Evolutionary conservation across 352 stramenopile species (phyloP).

Genomic region (Globisporangium nagaii): DNA sequence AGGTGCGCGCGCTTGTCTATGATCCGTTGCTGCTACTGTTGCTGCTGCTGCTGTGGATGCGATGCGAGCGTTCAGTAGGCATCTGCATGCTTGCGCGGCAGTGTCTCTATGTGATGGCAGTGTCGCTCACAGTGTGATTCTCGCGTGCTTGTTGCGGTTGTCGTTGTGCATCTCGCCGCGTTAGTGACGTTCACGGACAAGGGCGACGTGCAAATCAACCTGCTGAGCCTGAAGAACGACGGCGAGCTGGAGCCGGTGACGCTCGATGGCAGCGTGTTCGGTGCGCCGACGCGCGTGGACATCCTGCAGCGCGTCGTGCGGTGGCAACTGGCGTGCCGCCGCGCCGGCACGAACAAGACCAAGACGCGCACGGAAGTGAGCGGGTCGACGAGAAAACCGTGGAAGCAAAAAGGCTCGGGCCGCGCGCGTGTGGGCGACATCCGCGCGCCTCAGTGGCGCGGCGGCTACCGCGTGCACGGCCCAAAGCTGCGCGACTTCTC

Average conservation of each 20-base stretch:
- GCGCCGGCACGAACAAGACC: slow-evolving; percentile 84
- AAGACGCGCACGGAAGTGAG: slow-evolving; percentile 86
- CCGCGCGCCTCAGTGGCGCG: slow-evolving; percentile 78
- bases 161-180: background rate
- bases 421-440: slow-evolving; percentile 86
- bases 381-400: slow-evolving; percentile 84
- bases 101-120: no score
- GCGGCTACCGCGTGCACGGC: slow-evolving; percentile 79
- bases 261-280: slow-evolving; percentile 72
- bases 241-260: slow-evolving; percentile 41
- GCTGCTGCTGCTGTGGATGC: background rate
- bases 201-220: slow-evolving; percentile 63
- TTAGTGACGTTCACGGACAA: slow-evolving; percentile 38
- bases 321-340: slow-evolving; percentile 82
- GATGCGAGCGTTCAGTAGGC: background rate
- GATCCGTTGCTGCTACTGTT: no score
- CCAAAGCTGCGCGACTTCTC: slow-evolving; percentile 84
- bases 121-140: background rate
- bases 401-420: slow-evolving; percentile 86
- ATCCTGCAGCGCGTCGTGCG: slow-evolving; percentile 86
- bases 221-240: slow-evolving; percentile 51
- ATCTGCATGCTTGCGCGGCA: no score
- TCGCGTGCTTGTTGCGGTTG: background rate
- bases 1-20: slow-evolving; percentile 15
- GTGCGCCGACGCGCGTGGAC: slow-evolving; percentile 68